Evolutionary conservation across 495 filamentous ascomycete genomes (phyloP), one percentile per base, ranked within the genome.

Genomic region (Bombardia bombarda): DNA sequence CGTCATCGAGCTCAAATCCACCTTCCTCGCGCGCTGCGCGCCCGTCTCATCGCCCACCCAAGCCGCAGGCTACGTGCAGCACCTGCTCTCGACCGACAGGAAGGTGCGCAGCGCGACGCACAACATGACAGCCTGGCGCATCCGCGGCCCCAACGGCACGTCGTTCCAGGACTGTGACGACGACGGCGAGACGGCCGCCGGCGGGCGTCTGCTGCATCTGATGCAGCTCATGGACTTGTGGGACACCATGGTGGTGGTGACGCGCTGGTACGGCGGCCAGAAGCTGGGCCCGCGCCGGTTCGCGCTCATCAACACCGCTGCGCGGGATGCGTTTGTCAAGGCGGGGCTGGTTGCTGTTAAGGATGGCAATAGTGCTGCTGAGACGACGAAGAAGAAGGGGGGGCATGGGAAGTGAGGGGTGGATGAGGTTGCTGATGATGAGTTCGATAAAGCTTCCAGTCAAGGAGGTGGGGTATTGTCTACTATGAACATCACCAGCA

Each of bases 131-230:
- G 78, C 78, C 9, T 80, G 76, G 66, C 67, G 78, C 39, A 77
- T 80, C 28, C 70, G 67, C n/a, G 57, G 63, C 0, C 57, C 65
- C 0, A 72, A 72, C 47, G 55, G 57, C 7, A 75, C 81, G 16
- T 72, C 71, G 26, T 84, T 79, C 44, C 87, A 96, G 59, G 92
- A 98, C 63, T 94, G 83, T 56, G 83, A 98, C 52, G 92, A 97
- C 58, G 92, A 98, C 57, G 92, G 92, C 9, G 92, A 98, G 70
- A 86, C 83, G n/a, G 92, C 92, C 18, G 92, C 92, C 4, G 92
- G 92, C 1, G 79, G 83, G 0, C 75, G 92, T 20, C 54, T 97
- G 53, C 67, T 95, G 31, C 86, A 93, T 67, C 65, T 98, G 35
- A 80, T 98, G 80, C 86, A 95, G 70, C 57, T 90, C 51, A 97